A percentile compares a stretch with the other conserved stretches of the same genome.
phyloP scores from a whole-genome alignment of 305 asterid genomes.

The Fraxinus albicans region DNA sequence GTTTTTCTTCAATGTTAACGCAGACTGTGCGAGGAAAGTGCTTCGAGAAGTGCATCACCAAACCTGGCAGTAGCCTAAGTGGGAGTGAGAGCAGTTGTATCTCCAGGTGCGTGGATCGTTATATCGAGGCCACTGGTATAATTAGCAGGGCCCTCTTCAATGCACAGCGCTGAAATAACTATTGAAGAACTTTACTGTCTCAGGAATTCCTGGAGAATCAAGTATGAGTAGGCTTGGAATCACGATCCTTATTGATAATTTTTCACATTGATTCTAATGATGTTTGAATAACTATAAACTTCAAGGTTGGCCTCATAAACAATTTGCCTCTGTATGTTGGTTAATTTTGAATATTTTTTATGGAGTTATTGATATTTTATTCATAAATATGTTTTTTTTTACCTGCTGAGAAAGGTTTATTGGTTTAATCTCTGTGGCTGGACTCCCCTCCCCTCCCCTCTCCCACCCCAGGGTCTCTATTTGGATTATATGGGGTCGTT shows the following conservation, averaged over 20 bases:
- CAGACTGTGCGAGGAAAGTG: constrained; percentile 21
- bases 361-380: background rate
- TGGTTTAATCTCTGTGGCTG: background rate
- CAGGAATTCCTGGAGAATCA: background rate
- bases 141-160: constrained; percentile 65
- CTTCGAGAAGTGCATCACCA: background rate
- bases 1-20: constrained; percentile 3
- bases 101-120: constrained; percentile 90
- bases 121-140: constrained; percentile 89
- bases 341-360: background rate
- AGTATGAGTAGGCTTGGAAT: background rate
- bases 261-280: background rate
- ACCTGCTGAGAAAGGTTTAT: background rate
- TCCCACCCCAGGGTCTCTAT: background rate
- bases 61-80: constrained; percentile 69
- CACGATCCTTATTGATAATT: background rate
- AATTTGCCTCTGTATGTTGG: background rate
- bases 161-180: constrained; percentile 42
- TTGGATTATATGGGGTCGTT: background rate
- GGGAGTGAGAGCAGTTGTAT: constrained; percentile 85
- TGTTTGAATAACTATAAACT: background rate
- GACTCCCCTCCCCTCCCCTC: background rate
- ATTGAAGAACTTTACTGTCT: constrained; percentile 1
- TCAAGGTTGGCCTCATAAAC: background rate
- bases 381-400: background rate